Conservation (phyloP, 345 rosid genomes). For the Cardamine occulta region DNA sequence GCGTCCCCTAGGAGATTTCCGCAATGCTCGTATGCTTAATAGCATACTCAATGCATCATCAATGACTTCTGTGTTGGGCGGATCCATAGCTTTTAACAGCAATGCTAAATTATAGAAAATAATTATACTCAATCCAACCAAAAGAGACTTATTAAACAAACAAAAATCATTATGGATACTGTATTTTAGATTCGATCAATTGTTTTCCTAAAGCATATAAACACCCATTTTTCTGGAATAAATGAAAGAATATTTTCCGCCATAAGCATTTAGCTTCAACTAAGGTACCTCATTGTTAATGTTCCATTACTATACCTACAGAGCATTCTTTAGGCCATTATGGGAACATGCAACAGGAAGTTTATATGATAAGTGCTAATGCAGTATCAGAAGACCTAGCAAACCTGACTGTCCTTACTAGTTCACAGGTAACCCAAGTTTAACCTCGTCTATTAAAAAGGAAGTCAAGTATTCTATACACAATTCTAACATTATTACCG, state of each 20-base stretch:
- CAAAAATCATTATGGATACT: not conserved
- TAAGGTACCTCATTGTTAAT: conserved; percentile 24
- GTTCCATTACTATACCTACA: conserved; percentile 1
- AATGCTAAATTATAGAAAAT: conserved; percentile 54
- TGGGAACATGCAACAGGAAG: conserved; percentile 11
- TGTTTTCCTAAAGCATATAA: conserved; percentile 15
- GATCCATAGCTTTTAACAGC: conserved; percentile 89
- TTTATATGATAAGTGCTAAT: conserved; percentile 8
- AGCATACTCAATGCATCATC: conserved; percentile 79
- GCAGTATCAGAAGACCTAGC: conserved; percentile 21
- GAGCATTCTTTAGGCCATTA: conserved; percentile 17
- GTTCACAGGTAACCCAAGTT: conserved; percentile 18
- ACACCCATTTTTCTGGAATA: not conserved
- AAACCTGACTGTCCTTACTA: conserved; percentile 24
- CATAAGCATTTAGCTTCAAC: conserved; percentile 22
- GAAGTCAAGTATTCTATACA: conserved; percentile 4
- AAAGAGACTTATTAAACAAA: not conserved
- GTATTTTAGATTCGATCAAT: conserved; percentile 1
- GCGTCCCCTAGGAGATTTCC: conserved; percentile 64
- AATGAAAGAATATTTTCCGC: conserved; percentile 22
- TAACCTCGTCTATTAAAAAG: conserved; percentile 2
- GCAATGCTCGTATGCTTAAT: conserved; percentile 59
- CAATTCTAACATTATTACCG: conserved; percentile 50
- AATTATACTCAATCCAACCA: conserved; percentile 20
- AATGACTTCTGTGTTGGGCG: conserved; percentile 72